phyloP scores from a whole-genome alignment of 2,329 filamentous ascomycete genomes.

The Thelonectria rubi region DNA sequence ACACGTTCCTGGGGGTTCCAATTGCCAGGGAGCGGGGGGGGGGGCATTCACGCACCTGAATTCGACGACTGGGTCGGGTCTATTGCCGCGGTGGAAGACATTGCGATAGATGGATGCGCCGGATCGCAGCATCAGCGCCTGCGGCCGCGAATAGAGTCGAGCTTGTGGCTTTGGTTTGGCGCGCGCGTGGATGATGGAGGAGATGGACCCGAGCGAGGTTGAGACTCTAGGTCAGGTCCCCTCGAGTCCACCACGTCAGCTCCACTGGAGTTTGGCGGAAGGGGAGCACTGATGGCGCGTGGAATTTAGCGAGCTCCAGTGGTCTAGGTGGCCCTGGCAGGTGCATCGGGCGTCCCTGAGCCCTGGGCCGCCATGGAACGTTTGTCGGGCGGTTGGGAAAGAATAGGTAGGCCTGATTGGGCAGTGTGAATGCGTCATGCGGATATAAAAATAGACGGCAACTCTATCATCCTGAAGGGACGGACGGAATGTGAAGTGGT shows the following conservation, averaged over 20 bases:
- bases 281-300: slow-evolving; percentile 20
- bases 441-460: not conserved
- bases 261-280: slow-evolving; percentile 15
- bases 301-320: slow-evolving; percentile 40
- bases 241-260: slow-evolving; percentile 39
- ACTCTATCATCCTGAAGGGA: not conserved
- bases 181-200: slow-evolving; percentile 29
- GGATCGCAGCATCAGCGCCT: slow-evolving; percentile 38
- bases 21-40: slow-evolving; percentile 38
- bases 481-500: not conserved
- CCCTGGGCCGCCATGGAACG: not conserved
- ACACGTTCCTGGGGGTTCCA: slow-evolving; percentile 42
- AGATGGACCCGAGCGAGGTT: slow-evolving; percentile 24
- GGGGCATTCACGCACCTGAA: slow-evolving; percentile 46
- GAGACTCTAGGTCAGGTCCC: slow-evolving; percentile 18
- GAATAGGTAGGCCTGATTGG: slow-evolving; percentile 3
- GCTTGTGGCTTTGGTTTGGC: slow-evolving; percentile 26
- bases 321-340: slow-evolving; percentile 21
- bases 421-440: slow-evolving; percentile 2
- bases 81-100: slow-evolving; percentile 52
- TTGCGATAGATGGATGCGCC: slow-evolving; percentile 41
- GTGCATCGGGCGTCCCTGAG: slow-evolving; percentile 22
- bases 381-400: not conserved
- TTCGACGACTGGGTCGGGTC: slow-evolving; percentile 49
- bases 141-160: slow-evolving; percentile 27